Evolutionary conservation across 2,329 filamentous ascomycete genomes (phyloP).

Genomic region (Graphilbum sp.): DNA sequence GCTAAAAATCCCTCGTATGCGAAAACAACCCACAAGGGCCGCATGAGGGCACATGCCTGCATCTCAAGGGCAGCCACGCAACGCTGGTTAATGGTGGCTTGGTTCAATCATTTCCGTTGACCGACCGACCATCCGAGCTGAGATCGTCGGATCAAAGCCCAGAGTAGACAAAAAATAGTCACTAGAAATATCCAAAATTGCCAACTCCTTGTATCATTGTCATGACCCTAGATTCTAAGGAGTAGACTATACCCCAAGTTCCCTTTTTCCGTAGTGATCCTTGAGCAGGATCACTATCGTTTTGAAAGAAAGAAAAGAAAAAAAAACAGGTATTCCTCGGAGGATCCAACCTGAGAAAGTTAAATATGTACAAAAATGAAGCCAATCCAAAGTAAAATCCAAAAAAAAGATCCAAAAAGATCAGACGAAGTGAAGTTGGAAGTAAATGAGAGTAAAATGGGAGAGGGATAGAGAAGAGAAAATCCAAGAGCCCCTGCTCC

Average conservation of each 20-base stretch:
- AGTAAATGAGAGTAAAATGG: background rate
- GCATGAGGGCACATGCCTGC: no score
- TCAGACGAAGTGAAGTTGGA: background rate
- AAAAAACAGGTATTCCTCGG: background rate
- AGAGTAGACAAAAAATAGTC: no score
- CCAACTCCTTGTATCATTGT: no score
- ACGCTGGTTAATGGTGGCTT: no score
- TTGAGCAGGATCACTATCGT: background rate
- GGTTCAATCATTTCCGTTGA: no score
- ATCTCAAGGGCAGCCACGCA: no score
- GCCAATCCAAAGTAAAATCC: background rate
- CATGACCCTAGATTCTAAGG: no score
- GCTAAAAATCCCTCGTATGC: no score
- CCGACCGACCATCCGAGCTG: no score
- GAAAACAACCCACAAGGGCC: no score
- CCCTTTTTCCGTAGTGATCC: background rate
- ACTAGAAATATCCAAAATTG: no score
- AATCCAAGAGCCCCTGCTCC: background rate
- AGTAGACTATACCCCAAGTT: background rate
- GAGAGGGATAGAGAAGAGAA: background rate
- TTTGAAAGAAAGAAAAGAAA: constrained; percentile 1
- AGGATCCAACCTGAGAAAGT: background rate
- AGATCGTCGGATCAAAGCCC: no score
- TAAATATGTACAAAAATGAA: constrained; percentile 1
- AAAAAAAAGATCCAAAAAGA: background rate